Percentiles rank a stretch among this genome's conserved stretches.
Evolutionary conservation across 192 early-diverging fungal species (phyloP).

Genomic region (Backusella macrospora): DNA sequence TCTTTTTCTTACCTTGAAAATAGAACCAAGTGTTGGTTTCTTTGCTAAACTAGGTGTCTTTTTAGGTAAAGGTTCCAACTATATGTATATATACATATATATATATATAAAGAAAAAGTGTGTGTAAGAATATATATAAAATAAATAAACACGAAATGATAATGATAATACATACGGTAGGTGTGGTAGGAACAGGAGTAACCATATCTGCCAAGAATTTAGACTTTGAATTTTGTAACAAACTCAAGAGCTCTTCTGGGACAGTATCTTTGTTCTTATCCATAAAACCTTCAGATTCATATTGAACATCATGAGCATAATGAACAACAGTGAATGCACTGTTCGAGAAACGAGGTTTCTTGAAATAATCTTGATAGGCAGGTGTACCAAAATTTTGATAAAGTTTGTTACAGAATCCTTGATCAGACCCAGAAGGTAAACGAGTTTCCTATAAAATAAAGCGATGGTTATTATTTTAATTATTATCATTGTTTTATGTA

Average conservation of each 20-base stretch:
- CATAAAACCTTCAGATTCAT: slow-evolving; percentile 95
- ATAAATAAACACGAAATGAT: slow-evolving; percentile 26
- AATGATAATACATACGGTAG: slow-evolving; percentile 38
- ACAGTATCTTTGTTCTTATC: slow-evolving; percentile 99
- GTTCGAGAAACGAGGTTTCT: slow-evolving; percentile 90
- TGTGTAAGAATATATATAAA: background rate
- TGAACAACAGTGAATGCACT: slow-evolving; percentile 88
- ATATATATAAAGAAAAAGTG: background rate
- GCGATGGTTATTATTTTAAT: too few species aligned
- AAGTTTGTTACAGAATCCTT: slow-evolving; percentile 84
- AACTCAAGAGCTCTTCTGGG: slow-evolving; percentile 83
- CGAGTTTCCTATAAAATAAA: slow-evolving; percentile 49
- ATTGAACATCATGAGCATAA: slow-evolving; percentile 95
- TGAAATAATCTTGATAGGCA: slow-evolving; percentile 75
- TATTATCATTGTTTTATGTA: too few species aligned
- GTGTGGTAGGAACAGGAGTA: slow-evolving; percentile 53
- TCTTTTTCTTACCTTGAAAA: slow-evolving; percentile 15
- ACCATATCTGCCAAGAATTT: slow-evolving; percentile 84
- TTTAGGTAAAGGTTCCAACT: background rate
- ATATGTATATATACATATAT: too few species aligned
- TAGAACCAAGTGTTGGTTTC: slow-evolving; percentile 22
- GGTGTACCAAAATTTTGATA: slow-evolving; percentile 80
- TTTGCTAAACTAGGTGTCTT: slow-evolving; percentile 14
- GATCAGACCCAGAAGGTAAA: slow-evolving; percentile 88
- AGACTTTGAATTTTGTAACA: slow-evolving; percentile 77